These are phyloP conservation scores for Annulohypoxylon moriforme DNA, from an alignment of 495 filamentous ascomycete genomes.

Conservation along the genomic window DNA sequence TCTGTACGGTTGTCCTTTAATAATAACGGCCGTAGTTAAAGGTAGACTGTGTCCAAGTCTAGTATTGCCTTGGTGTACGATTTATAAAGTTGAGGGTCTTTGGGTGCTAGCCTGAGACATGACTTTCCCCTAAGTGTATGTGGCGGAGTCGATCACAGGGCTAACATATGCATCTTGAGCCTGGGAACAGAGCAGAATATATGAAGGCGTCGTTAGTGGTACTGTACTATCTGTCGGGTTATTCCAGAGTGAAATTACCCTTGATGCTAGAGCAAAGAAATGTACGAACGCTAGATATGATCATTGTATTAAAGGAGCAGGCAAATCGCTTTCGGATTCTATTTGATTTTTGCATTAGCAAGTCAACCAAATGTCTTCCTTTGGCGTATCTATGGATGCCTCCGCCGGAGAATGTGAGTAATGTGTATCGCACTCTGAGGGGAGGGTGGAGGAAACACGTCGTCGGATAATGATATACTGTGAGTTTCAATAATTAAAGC, in stretches of 20 bases:
- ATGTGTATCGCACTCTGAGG: neutral
- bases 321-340: neutral
- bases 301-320: neutral
- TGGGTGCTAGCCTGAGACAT: neutral
- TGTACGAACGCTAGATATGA: neutral
- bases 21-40: neutral
- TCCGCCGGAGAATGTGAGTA: neutral
- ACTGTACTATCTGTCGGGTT: neutral
- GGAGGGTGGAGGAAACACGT: neutral
- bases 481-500: neutral
- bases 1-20: neutral
- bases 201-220: neutral
- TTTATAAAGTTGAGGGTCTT: neutral
- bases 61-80: neutral
- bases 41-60: neutral
- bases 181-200: neutral
- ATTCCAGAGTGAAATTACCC: neutral
- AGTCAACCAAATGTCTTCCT: neutral
- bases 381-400: neutral
- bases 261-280: neutral
- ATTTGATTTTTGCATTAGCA: neutral
- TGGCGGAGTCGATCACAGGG: neutral
- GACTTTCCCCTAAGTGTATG: neutral
- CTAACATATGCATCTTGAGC: neutral
- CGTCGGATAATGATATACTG: neutral